These are phyloP conservation scores for Sphaceloma murrayae DNA, from an alignment of 2,329 filamentous ascomycete genomes.

Conservation along the genomic window DNA sequence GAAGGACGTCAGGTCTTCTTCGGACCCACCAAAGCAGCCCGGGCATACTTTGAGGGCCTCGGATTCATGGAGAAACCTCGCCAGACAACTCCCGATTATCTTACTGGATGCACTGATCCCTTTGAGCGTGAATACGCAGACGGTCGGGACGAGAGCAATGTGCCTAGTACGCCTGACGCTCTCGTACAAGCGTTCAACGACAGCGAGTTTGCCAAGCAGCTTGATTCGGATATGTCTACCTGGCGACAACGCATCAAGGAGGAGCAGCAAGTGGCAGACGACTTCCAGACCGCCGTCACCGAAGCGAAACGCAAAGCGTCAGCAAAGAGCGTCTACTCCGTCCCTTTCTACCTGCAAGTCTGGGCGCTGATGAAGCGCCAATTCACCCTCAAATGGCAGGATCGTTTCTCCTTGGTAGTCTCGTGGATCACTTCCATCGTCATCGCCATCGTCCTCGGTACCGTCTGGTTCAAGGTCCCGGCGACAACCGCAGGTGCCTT, in stretches of 20 bases:
- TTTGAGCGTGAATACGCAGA: slow-evolving; percentile 69
- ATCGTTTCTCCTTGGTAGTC: slow-evolving; percentile 65
- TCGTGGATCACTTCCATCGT: slow-evolving; percentile 63
- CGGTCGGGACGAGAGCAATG: slow-evolving; percentile 55
- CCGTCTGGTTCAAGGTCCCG: slow-evolving; percentile 64
- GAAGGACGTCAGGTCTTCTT: slow-evolving; percentile 67
- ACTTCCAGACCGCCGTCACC: slow-evolving; percentile 64
- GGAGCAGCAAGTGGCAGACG: slow-evolving; percentile 59
- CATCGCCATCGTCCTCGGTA: slow-evolving; percentile 69
- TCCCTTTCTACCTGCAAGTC: slow-evolving; percentile 73
- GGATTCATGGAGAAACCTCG: slow-evolving; percentile 66
- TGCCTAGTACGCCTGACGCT: slow-evolving; percentile 57
- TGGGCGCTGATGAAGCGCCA: slow-evolving; percentile 78
- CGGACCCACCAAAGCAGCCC: slow-evolving; percentile 57
- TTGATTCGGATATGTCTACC: slow-evolving; percentile 56
- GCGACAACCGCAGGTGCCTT: slow-evolving; percentile 60
- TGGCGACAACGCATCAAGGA: slow-evolving; percentile 57
- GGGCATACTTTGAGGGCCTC: slow-evolving; percentile 64
- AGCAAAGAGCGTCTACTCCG: slow-evolving; percentile 68
- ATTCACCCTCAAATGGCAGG: slow-evolving; percentile 77
- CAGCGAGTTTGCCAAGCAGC: slow-evolving; percentile 48
- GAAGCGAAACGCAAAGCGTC: slow-evolving; percentile 70
- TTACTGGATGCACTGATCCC: slow-evolving; percentile 75
- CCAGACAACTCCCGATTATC: slow-evolving; percentile 72
- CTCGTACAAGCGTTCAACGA: slow-evolving; percentile 61